phyloP scores from a whole-genome alignment of 495 filamentous ascomycete species.

The Tuber calosporum region DNA sequence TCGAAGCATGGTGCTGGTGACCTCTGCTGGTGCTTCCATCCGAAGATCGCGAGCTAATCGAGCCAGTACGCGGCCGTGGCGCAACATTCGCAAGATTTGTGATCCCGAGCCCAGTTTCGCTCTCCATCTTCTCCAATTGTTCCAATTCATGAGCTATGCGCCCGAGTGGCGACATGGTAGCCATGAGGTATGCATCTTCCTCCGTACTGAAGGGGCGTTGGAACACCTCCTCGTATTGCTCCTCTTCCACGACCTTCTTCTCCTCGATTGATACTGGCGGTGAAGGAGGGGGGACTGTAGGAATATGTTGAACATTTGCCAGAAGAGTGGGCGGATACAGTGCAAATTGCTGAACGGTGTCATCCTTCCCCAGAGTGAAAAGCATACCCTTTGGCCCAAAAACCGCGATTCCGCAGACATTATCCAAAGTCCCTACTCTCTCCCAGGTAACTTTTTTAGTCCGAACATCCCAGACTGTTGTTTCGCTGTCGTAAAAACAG shows the following conservation, averaged over 20 bases:
- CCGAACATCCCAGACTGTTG: conserved; percentile 89
- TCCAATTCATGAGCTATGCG: conserved; percentile 57
- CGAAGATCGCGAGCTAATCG: conserved; percentile 48
- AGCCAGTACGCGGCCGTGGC: conserved; percentile 43
- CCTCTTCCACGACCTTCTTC: conserved; percentile 46
- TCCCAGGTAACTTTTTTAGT: conserved; percentile 92
- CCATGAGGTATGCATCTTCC: conserved; percentile 54
- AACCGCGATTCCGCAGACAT: conserved; percentile 71
- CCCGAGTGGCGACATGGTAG: conserved; percentile 56
- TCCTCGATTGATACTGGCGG: conserved; percentile 72
- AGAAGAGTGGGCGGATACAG: conserved; percentile 74
- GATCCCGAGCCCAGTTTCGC: conserved; percentile 45
- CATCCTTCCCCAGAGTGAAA: conserved; percentile 81
- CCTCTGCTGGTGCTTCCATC: conserved; percentile 25
- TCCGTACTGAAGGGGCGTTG: conserved; percentile 41
- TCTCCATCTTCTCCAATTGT: conserved; percentile 50
- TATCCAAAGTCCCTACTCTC: conserved; percentile 73
- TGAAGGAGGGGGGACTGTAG: conserved; percentile 64
- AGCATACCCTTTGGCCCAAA: conserved; percentile 86
- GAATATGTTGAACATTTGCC: conserved; percentile 73
- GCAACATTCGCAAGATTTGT: conserved; percentile 41
- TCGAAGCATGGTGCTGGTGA: conserved; percentile 36
- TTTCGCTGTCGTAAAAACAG: conserved; percentile 60
- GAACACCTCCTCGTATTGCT: conserved; percentile 53
- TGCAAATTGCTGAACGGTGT: conserved; percentile 91